phyloP scores from a whole-genome alignment of 176 grass and related monocot genomes.

The Tuctoria greenei region DNA sequence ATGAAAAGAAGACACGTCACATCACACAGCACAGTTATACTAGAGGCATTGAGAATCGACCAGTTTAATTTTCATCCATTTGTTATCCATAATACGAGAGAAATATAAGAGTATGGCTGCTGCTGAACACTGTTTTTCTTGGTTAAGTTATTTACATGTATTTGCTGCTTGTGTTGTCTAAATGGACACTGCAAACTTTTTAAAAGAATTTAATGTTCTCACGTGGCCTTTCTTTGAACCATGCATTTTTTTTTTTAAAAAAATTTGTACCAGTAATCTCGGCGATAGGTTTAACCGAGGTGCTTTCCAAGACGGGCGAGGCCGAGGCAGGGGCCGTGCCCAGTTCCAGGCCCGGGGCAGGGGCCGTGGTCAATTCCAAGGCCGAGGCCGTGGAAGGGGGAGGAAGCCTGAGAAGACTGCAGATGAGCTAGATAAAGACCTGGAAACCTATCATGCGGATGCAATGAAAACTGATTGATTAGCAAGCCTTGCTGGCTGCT shows the following conservation, averaged over 20 bases:
- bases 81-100: neutral
- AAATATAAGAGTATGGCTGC: too few species aligned
- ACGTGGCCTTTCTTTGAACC: neutral
- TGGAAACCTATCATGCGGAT: constrained; percentile 66
- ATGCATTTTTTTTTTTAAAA: neutral
- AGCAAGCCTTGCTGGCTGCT: neutral
- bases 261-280: neutral
- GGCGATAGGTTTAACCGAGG: constrained; percentile 36
- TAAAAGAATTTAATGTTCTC: neutral
- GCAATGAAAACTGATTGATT: constrained; percentile 67
- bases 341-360: constrained; percentile 19
- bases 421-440: constrained; percentile 75
- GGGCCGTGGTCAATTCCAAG: constrained; percentile 41
- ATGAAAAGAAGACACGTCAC: too few species aligned
- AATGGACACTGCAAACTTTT: neutral
- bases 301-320: constrained; percentile 47
- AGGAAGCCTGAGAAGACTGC: constrained; percentile 60
- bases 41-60: too few species aligned
- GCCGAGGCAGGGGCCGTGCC: constrained; percentile 26
- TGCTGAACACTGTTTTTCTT: too few species aligned
- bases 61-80: too few species aligned
- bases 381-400: constrained; percentile 39
- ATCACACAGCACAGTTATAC: too few species aligned
- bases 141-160: neutral
- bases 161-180: neutral